A percentile compares a stretch with the other conserved stretches of the same genome.
phyloP scores from a whole-genome alignment of 2,329 filamentous ascomycete genomes.

The Lecanoromycetidae sp. region DNA sequence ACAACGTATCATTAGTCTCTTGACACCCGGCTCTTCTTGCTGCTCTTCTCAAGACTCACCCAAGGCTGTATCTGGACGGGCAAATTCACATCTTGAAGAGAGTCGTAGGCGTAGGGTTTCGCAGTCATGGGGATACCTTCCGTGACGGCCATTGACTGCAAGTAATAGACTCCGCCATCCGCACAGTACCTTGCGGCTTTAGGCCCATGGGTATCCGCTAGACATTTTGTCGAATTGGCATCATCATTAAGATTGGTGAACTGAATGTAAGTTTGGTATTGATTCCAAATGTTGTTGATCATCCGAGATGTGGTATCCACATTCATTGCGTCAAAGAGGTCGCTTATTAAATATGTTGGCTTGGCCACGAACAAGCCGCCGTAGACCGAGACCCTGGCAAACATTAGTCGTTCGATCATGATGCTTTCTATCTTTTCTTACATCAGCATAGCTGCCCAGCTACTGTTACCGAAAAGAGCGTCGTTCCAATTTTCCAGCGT shows the following conservation, averaged over 20 bases:
- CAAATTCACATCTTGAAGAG: not conserved
- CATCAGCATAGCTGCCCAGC: not conserved
- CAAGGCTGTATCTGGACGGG: not conserved
- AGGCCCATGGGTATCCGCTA: not conserved
- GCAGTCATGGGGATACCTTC: not conserved
- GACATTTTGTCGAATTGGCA: not conserved
- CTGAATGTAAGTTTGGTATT: not conserved
- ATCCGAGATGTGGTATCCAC: not conserved
- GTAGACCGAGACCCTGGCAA: not conserved
- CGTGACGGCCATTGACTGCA: not conserved
- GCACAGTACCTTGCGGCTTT: not conserved
- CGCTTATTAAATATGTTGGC: not conserved
- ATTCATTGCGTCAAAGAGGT: not conserved
- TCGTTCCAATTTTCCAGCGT: not conserved
- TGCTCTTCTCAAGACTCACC: not conserved
- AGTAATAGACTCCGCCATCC: not conserved
- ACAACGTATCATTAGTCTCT: not conserved
- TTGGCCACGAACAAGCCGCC: not conserved
- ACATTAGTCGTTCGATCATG: not conserved
- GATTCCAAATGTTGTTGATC: not conserved
- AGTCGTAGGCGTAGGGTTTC: not conserved
- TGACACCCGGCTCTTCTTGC: not conserved
- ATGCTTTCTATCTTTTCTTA: not conserved
- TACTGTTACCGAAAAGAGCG: not conserved
- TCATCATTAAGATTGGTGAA: not conserved